Evolutionary conservation across 1,284 basidiomycete species (phyloP).

Genomic region (Leccinum angustisporum): DNA sequence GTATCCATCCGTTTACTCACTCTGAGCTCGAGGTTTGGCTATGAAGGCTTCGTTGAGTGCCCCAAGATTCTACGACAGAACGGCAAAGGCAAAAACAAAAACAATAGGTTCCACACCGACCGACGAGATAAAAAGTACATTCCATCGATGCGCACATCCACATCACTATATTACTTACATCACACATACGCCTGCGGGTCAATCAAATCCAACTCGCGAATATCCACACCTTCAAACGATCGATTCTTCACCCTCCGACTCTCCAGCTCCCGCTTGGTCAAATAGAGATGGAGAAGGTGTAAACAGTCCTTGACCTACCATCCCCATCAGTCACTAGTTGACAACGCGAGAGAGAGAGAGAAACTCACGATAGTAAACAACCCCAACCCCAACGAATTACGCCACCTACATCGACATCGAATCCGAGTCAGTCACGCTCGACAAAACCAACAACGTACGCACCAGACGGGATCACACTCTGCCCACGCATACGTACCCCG

Average conservation of each 20-base stretch:
- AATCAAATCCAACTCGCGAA: conserved; percentile 62
- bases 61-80: too few relatives aligned
- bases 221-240: conserved; percentile 69
- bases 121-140: neutral
- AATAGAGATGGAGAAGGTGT: conserved; percentile 62
- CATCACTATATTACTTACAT: neutral
- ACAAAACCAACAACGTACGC: conserved; percentile 14
- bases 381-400: conserved; percentile 68
- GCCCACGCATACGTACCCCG: conserved; percentile 60
- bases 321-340: neutral
- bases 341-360: too few relatives aligned
- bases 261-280: conserved; percentile 67
- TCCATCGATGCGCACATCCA: neutral
- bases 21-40: neutral
- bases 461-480: conserved; percentile 74
- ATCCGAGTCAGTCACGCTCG: neutral
- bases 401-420: conserved; percentile 50
- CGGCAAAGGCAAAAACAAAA: neutral
- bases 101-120: neutral
- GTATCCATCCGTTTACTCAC: neutral
- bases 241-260: conserved; percentile 63
- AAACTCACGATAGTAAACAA: conserved; percentile 52
- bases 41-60: neutral
- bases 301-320: conserved; percentile 24
- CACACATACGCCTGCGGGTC: conserved; percentile 29